Evolutionary conservation across 2,329 filamentous ascomycete genomes (phyloP).

Genomic region (Penicillium sp.): DNA sequence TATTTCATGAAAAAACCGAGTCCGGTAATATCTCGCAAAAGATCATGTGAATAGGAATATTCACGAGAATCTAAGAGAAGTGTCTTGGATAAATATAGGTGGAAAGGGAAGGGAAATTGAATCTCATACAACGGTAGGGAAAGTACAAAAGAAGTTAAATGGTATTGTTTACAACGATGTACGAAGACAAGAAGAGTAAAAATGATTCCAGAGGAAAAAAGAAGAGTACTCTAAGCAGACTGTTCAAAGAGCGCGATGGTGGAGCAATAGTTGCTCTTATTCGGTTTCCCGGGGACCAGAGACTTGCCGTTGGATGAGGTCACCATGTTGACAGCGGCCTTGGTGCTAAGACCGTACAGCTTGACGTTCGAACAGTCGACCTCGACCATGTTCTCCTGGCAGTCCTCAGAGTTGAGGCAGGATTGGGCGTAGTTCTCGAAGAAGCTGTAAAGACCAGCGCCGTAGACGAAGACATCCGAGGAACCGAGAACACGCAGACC

Average conservation of each 20-base stretch:
- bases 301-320: conserved; percentile 42
- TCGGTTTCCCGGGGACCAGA: conserved; percentile 41
- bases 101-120: not conserved
- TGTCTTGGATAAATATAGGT: not conserved
- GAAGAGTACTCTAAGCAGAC: conserved; percentile 7
- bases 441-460: conserved; percentile 76
- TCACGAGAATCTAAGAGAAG: not conserved
- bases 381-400: conserved; percentile 75
- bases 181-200: not conserved
- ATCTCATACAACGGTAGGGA: not conserved
- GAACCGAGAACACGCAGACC: conserved; percentile 70
- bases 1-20: conserved; percentile 4
- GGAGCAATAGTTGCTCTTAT: conserved; percentile 44
- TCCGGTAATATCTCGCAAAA: conserved; percentile 11
- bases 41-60: not conserved
- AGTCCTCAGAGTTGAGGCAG: conserved; percentile 66
- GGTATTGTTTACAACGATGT: not conserved
- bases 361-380: conserved; percentile 64
- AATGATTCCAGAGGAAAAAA: not conserved
- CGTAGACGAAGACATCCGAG: conserved; percentile 65
- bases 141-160: not conserved
- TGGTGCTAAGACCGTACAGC: conserved; percentile 70
- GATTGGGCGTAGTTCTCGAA: conserved; percentile 76
- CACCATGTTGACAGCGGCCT: conserved; percentile 72
- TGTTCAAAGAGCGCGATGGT: conserved; percentile 47